Conservation (phyloP, 2,329 filamentous ascomycete species). For the Penicillium freii region DNA sequence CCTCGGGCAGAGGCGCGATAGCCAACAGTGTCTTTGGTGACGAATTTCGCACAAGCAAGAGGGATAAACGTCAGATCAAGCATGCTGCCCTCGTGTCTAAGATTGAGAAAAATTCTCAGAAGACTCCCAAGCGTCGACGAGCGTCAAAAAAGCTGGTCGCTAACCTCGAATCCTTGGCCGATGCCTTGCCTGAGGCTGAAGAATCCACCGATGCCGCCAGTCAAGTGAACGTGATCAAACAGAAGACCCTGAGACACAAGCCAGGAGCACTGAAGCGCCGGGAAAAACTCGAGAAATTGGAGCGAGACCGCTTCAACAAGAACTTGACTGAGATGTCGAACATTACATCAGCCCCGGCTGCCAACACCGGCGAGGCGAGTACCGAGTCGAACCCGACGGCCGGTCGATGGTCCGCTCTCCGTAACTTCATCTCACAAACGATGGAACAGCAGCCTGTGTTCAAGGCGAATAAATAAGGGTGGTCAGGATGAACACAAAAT, state of each 20-base stretch:
- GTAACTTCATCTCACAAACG: conserved; percentile 78
- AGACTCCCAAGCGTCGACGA: conserved; percentile 62
- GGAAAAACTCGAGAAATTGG: conserved; percentile 72
- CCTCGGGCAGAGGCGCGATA: conserved; percentile 19
- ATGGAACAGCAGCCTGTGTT: conserved; percentile 89
- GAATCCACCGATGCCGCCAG: conserved; percentile 47
- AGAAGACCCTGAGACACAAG: conserved; percentile 70
- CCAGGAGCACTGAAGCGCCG: conserved; percentile 81
- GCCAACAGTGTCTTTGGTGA: conserved; percentile 26
- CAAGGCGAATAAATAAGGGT: conserved; percentile 34
- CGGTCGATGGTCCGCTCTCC: conserved; percentile 74
- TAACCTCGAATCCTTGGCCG: conserved; percentile 71
- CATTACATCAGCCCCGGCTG: conserved; percentile 30
- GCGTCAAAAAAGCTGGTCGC: conserved; percentile 76
- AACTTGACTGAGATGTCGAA: conserved; percentile 74
- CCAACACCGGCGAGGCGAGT: conserved; percentile 23
- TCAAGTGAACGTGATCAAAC: conserved; percentile 67
- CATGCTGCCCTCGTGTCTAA: conserved; percentile 76
- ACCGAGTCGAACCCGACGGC: conserved; percentile 42
- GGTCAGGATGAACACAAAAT: background rate
- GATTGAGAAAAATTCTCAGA: conserved; percentile 62
- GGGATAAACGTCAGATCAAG: conserved; percentile 78
- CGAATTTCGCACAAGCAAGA: conserved; percentile 69
- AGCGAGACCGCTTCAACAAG: conserved; percentile 78
- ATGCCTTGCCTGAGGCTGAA: conserved; percentile 68